Percentiles rank a stretch among this genome's conserved stretches.
Conservation (phyloP, 1,139 yeast genomes). For the Lodderomyces orthopsilosis region DNA sequence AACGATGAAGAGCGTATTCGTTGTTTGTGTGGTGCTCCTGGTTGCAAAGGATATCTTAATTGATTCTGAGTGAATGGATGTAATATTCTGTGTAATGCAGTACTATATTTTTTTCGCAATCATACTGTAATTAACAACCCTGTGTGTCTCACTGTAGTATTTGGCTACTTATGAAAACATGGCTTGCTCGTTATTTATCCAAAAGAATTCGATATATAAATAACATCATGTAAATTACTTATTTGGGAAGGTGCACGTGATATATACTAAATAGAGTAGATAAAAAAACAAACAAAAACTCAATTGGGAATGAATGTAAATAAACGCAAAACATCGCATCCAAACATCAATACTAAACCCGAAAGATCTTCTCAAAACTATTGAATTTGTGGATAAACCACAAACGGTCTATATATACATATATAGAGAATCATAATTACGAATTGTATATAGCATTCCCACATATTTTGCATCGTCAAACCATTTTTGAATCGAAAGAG, state of each 20-base stretch:
- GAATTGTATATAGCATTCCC: neutral
- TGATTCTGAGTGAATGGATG: slow-evolving; percentile 19
- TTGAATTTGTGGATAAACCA: neutral
- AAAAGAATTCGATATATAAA: too few species aligned
- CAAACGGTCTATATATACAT: slow-evolving; percentile 1
- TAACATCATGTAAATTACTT: slow-evolving; percentile 1
- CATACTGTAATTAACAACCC: neutral
- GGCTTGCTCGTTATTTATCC: too few species aligned
- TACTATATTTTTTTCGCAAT: neutral
- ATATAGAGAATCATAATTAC: neutral
- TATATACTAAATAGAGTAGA: neutral
- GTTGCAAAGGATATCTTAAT: slow-evolving; percentile 89
- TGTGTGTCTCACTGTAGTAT: too few species aligned
- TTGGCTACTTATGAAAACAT: too few species aligned
- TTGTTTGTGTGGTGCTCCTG: slow-evolving; percentile 92
- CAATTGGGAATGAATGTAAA: slow-evolving; percentile 5
- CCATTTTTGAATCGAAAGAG: neutral
- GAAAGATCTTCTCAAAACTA: slow-evolving; percentile 1
- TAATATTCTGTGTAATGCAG: neutral
- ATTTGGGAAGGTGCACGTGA: slow-evolving; percentile 4
- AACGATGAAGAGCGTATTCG: slow-evolving; percentile 88
- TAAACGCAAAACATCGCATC: slow-evolving; percentile 4
- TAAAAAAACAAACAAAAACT: slow-evolving; percentile 6
- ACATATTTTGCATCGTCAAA: neutral
- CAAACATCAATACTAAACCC: neutral